Evolutionary conservation across 2,329 filamentous ascomycete species (phyloP).

Genomic region (Sclerotinia nivalis): DNA sequence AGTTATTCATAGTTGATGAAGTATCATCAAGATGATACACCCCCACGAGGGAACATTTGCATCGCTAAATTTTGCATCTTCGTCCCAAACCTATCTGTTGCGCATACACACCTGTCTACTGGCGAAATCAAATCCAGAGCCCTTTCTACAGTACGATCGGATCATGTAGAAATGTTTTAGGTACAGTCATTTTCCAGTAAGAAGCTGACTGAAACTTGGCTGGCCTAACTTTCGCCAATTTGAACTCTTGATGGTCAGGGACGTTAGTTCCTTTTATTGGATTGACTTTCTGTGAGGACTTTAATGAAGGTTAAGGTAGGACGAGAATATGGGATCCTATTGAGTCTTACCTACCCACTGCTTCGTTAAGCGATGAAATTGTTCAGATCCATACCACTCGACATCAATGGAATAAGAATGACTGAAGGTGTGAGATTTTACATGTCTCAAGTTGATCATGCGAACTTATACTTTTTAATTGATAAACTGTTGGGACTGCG

Average conservation of each 20-base stretch:
- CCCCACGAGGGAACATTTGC: neutral
- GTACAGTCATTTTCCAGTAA: too few relatives aligned
- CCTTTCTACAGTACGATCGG: too few relatives aligned
- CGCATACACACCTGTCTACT: neutral
- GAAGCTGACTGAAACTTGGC: neutral
- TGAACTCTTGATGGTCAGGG: too few relatives aligned
- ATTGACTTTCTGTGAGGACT: neutral
- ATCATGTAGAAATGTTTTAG: neutral
- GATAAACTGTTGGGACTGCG: neutral
- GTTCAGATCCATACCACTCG: neutral
- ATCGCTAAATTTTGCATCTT: too few relatives aligned
- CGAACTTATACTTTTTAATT: neutral
- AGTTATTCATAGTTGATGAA: neutral
- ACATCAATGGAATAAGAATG: neutral
- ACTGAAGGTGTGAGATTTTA: neutral
- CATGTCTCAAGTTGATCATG: neutral
- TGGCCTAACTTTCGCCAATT: neutral
- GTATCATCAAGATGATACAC: neutral
- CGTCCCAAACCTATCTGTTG: neutral
- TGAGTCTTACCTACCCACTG: neutral
- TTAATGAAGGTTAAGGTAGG: neutral
- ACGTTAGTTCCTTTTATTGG: neutral
- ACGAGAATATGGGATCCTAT: neutral
- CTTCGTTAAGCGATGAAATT: neutral
- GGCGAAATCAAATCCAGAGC: neutral